phyloP scores from a whole-genome alignment of 192 early-diverging fungal genomes.

The Chytriomyces confervae region DNA sequence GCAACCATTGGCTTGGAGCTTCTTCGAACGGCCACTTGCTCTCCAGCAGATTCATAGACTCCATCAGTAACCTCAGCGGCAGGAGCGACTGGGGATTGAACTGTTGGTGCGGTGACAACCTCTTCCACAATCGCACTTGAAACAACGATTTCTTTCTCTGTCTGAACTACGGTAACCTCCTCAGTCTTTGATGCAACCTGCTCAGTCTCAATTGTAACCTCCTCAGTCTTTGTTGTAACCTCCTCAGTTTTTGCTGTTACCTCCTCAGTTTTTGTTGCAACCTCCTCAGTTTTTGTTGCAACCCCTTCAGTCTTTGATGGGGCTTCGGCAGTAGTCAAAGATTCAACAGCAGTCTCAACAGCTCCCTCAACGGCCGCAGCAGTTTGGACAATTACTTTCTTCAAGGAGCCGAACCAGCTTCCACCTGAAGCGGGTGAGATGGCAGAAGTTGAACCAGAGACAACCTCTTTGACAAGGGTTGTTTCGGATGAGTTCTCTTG shows the following conservation, averaged over 20 bases:
- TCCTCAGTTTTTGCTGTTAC: background rate
- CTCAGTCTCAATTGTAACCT: background rate
- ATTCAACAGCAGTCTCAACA: background rate
- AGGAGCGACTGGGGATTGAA: background rate
- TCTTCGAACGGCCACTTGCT: slow-evolving; percentile 22
- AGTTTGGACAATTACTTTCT: background rate
- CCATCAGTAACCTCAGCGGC: background rate
- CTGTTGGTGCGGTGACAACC: too few relatives aligned
- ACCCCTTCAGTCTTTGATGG: background rate
- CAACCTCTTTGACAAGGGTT: background rate
- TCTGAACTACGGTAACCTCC: background rate
- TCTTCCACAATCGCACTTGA: too few relatives aligned
- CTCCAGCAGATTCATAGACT: slow-evolving; percentile 8
- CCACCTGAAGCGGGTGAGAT: background rate
- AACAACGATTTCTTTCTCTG: background rate
- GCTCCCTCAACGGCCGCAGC: background rate
- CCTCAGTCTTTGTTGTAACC: background rate
- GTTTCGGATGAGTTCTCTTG: background rate
- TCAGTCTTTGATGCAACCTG: background rate
- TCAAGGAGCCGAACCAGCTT: background rate
- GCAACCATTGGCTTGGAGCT: background rate
- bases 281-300: background rate
- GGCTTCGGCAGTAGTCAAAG: background rate
- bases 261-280: background rate
- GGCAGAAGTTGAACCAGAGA: background rate